phyloP scores from a whole-genome alignment of 2,329 filamentous ascomycete species.

The Thelonectria rubi region DNA sequence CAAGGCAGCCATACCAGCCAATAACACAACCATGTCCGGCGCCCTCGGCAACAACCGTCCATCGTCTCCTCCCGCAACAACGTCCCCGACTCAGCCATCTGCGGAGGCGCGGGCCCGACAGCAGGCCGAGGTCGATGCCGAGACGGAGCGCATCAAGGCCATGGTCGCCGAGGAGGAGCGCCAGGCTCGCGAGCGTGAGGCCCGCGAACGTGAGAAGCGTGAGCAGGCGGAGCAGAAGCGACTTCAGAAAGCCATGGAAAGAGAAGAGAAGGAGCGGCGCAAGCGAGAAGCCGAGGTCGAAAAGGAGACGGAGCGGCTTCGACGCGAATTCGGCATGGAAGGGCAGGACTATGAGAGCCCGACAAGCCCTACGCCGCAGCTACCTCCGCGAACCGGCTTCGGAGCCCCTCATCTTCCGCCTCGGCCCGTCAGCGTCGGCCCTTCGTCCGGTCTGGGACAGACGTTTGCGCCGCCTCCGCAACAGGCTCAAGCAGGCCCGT shows the following conservation, averaged over 20 bases:
- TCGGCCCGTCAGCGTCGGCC: slow-evolving; percentile 60
- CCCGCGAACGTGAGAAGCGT: slow-evolving; percentile 63
- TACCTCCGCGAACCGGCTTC: slow-evolving; percentile 46
- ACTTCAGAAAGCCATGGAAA: slow-evolving; percentile 71
- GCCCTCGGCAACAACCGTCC: slow-evolving; percentile 47
- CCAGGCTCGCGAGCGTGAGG: slow-evolving; percentile 64
- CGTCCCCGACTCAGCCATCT: slow-evolving; percentile 24
- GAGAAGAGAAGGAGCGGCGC: slow-evolving; percentile 68
- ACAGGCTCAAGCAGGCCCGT: slow-evolving; percentile 30
- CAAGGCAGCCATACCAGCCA: slow-evolving; percentile 36
- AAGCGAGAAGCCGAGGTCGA: slow-evolving; percentile 70
- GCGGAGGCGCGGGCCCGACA: slow-evolving; percentile 38
- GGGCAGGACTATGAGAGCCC: slow-evolving; percentile 50
- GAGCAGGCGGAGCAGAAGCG: slow-evolving; percentile 43
- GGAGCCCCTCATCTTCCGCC: slow-evolving; percentile 46
- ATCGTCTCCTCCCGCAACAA: slow-evolving; percentile 32
- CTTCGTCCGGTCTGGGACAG: slow-evolving; percentile 40
- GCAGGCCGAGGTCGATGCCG: slow-evolving; percentile 69
- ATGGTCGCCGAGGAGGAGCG: slow-evolving; percentile 61
- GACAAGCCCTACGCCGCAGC: slow-evolving; percentile 41
- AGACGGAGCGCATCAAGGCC: slow-evolving; percentile 76
- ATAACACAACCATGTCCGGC: slow-evolving; percentile 48
- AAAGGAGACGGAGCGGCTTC: slow-evolving; percentile 83
- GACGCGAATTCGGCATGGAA: slow-evolving; percentile 71
- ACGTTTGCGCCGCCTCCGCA: slow-evolving; percentile 38